Percentiles rank a stretch among this genome's conserved stretches.
Evolutionary conservation across 495 filamentous ascomycete genomes (phyloP).

Genomic region (Rhypophila decipiens): DNA sequence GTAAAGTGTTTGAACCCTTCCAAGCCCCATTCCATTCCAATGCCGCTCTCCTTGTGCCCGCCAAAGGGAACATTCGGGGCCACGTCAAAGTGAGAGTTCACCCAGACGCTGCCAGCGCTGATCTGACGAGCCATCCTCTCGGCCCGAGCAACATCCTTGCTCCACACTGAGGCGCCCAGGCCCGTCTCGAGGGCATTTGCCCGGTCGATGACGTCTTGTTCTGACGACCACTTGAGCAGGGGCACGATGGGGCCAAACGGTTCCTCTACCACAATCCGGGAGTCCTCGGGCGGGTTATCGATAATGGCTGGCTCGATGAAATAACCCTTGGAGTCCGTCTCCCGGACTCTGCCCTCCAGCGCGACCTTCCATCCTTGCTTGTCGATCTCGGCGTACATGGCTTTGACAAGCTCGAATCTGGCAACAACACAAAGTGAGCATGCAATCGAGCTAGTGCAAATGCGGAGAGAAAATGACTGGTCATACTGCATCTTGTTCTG

Average conservation of each 20-base stretch:
- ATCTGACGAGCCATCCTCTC: conserved; percentile 40
- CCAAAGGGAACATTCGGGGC: conserved; percentile 43
- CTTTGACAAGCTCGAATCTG: conserved; percentile 45
- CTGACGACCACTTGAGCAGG: conserved; percentile 43
- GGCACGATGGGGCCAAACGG: conserved; percentile 51
- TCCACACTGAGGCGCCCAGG: conserved; percentile 49
- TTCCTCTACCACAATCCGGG: conserved; percentile 35
- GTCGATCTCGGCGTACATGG: conserved; percentile 32
- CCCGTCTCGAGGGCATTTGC: conserved; percentile 48
- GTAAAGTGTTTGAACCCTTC: conserved; percentile 45
- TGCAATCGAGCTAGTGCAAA: too few species aligned
- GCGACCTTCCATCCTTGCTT: conserved; percentile 30
- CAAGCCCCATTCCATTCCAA: conserved; percentile 49
- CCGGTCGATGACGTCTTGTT: conserved; percentile 47
- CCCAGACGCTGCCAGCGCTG: conserved; percentile 50
- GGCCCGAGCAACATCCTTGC: conserved; percentile 42
- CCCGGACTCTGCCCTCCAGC: not conserved
- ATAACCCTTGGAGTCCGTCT: conserved; percentile 20
- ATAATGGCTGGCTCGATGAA: conserved; percentile 38
- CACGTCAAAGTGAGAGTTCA: conserved; percentile 41
- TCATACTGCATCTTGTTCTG: conserved; percentile 58
- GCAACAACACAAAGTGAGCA: too few species aligned
- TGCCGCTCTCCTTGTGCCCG: conserved; percentile 51
- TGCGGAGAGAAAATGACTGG: too few species aligned
- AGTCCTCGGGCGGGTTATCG: conserved; percentile 36